These are phyloP conservation scores for Botrytis byssoidea DNA, from an alignment of 2,329 filamentous ascomycete species.

Conservation along the genomic window DNA sequence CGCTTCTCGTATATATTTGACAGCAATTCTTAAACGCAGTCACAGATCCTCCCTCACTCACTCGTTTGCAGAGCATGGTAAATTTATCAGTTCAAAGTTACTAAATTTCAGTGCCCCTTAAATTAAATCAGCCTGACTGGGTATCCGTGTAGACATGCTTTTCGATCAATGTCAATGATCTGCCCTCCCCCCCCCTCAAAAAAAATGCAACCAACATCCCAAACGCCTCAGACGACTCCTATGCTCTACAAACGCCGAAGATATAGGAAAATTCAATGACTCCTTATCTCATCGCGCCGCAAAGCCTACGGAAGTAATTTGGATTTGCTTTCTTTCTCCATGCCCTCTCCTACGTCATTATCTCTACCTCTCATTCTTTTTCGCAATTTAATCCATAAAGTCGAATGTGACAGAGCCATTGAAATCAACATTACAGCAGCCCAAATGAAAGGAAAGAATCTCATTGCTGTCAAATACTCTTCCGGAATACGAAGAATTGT, in stretches of 20 bases:
- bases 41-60: not conserved
- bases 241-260: not conserved
- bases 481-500: not conserved
- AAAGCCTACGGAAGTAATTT: conserved; percentile 4
- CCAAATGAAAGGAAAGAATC: not conserved
- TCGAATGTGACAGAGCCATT: not conserved
- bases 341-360: not conserved
- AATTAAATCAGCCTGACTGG: not conserved
- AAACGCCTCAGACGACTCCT: not conserved
- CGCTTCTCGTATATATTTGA: not conserved
- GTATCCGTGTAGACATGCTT: not conserved
- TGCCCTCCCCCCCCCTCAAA: too few relatives aligned
- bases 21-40: not conserved
- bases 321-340: not conserved
- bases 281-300: not conserved
- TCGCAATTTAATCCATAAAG: not conserved
- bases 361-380: not conserved
- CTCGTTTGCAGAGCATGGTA: not conserved
- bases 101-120: not conserved
- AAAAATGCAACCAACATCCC: not conserved
- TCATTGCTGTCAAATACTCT: not conserved
- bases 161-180: not conserved
- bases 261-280: too few relatives aligned
- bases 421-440: not conserved
- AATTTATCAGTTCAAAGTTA: not conserved